phyloP scores from a whole-genome alignment of 345 rosid genomes.

The Sonneratia caseolaris region DNA sequence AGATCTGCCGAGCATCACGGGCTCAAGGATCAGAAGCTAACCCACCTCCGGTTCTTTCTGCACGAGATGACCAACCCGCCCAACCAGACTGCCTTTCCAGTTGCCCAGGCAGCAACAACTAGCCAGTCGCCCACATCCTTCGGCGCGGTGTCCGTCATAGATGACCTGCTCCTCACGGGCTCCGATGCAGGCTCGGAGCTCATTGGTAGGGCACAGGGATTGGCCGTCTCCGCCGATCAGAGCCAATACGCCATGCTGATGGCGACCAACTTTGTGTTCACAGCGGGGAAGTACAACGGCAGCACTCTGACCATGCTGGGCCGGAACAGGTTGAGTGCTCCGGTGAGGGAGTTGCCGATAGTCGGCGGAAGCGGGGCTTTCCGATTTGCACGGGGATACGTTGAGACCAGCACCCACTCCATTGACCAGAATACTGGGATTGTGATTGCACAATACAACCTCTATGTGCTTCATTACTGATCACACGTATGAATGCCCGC shows the following conservation, averaged over 20 bases:
- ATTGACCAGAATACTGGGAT: too few species aligned
- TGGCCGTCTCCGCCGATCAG: constrained; percentile 7
- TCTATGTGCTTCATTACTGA: too few species aligned
- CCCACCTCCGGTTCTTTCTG: background rate
- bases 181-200: constrained; percentile 14
- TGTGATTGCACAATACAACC: too few species aligned
- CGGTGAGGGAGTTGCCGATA: background rate
- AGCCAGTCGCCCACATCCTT: constrained; percentile 10
- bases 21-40: background rate
- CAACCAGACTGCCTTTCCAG: too few species aligned
- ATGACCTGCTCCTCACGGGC: constrained; percentile 15
- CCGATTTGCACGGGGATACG: constrained; percentile 2
- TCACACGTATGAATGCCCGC: too few species aligned
- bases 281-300: constrained; percentile 23
- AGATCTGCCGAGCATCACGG: too few species aligned
- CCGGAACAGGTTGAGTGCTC: constrained; percentile 6
- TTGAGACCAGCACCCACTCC: too few species aligned
- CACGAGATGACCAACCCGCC: background rate
- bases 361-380: background rate
- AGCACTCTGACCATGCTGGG: constrained; percentile 24
- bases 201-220: constrained; percentile 24
- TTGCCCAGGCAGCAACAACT: too few species aligned
- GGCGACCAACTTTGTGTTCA: constrained; percentile 24
- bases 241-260: constrained; percentile 6
- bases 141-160: constrained; percentile 12